A percentile compares a stretch with the other conserved stretches of the same genome.
phyloP scores from a whole-genome alignment of 192 early-diverging fungal genomes.

The Rhizophagus sp. region DNA sequence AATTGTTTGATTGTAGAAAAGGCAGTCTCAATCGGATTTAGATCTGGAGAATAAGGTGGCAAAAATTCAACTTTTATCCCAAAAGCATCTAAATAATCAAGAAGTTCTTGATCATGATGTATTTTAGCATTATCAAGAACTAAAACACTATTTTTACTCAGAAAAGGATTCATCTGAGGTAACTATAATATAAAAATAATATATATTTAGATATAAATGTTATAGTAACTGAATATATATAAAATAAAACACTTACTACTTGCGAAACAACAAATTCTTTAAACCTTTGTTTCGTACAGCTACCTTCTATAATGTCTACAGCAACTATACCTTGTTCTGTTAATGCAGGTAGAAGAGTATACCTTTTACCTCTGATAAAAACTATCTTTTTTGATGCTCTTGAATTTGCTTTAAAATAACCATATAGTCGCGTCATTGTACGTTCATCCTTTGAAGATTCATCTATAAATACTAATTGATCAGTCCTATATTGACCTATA shows the following conservation, averaged over 20 bases:
- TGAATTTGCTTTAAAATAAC: constrained; percentile 2
- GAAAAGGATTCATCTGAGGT: neutral
- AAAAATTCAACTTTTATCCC: too few relatives aligned
- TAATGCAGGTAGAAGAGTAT: constrained; percentile 8
- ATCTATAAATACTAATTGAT: constrained; percentile 17
- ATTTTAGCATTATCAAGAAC: too few relatives aligned
- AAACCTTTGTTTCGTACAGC: constrained; percentile 1
- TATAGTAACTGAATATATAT: neutral
- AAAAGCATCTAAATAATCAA: too few relatives aligned
- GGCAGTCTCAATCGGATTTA: constrained; percentile 8
- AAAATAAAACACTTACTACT: constrained; percentile 6
- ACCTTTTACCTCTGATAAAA: neutral
- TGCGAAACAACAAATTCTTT: constrained; percentile 7
- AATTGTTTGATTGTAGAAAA: constrained; percentile 13
- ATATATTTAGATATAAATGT: neutral
- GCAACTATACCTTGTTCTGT: neutral
- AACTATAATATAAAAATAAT: neutral
- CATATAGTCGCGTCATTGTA: neutral
- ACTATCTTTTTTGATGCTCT: neutral
- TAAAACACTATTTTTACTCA: neutral
- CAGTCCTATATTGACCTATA: neutral
- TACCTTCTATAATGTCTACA: constrained; percentile 15
- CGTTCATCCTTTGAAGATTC: neutral
- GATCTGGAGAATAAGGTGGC: constrained; percentile 10
- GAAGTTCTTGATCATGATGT: too few relatives aligned